These are phyloP conservation scores for Forsythia viridissima DNA, from an alignment of 257 asterid genomes.

Conservation along the genomic window DNA sequence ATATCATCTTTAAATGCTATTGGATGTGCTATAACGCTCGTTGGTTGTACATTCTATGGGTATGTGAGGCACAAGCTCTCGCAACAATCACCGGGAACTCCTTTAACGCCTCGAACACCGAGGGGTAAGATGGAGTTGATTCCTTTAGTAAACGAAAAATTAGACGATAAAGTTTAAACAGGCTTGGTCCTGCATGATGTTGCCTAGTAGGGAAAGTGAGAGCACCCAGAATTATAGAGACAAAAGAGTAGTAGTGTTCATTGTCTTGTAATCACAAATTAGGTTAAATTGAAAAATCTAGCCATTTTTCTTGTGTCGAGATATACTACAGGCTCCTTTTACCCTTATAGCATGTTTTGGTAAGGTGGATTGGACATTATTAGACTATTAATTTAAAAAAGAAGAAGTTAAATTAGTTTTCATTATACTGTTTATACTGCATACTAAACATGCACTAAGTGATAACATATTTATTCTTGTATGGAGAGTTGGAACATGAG, in stretches of 20 bases:
- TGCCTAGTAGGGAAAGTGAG: conserved; percentile 1
- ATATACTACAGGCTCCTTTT: neutral
- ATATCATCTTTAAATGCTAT: conserved; percentile 76
- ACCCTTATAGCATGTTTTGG: neutral
- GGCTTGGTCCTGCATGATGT: neutral
- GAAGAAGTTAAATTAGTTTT: too few species aligned
- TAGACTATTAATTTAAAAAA: too few species aligned
- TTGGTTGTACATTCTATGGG: conserved; percentile 91
- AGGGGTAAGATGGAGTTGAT: conserved; percentile 56
- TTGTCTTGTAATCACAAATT: neutral
- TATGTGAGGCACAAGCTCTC: conserved; percentile 78
- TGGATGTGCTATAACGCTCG: conserved; percentile 74
- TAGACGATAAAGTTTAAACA: conserved; percentile 64
- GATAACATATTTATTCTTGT: too few species aligned
- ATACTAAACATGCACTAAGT: too few species aligned
- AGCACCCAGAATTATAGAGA: conserved; percentile 24
- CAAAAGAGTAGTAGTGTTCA: conserved; percentile 7
- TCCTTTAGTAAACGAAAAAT: conserved; percentile 70
- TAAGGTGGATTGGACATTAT: too few species aligned
- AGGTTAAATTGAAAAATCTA: neutral
- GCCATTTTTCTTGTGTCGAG: neutral
- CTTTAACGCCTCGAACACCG: conserved; percentile 49
- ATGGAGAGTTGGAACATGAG: too few species aligned
- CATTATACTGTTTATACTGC: too few species aligned
- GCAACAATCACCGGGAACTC: conserved; percentile 60